Conservation (phyloP, 306 rosid species). For the Lotus japonicus region DNA sequence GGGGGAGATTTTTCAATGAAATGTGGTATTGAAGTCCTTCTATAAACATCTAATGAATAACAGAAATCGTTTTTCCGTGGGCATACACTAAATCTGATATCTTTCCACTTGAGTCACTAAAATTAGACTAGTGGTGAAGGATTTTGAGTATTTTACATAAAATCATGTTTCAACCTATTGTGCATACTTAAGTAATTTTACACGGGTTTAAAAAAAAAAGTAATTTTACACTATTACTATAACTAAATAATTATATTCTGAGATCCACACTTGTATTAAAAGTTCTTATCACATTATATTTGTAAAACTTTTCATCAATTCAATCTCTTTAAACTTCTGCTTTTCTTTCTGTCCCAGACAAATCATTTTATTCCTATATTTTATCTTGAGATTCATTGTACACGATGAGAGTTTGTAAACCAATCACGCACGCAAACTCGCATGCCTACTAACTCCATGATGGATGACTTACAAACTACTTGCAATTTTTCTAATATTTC, state of each 20-base stretch:
- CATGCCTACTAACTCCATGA: background rate
- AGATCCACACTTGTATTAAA: no score
- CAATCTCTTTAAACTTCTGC: no score
- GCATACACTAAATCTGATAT: background rate
- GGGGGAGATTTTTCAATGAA: background rate
- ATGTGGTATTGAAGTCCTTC: background rate
- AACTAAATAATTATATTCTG: no score
- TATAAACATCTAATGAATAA: background rate
- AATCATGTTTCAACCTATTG: no score
- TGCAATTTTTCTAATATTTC: background rate
- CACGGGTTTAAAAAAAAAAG: no score
- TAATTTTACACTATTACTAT: no score
- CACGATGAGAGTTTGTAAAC: background rate
- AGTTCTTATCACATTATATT: no score
- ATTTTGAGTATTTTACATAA: no score
- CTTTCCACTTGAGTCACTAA: no score
- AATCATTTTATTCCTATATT: background rate
- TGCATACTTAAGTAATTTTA: no score
- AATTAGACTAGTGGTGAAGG: no score
- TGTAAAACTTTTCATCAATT: no score
- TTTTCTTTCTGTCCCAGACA: background rate
- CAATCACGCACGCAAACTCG: conserved; percentile 5
- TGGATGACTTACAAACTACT: background rate
- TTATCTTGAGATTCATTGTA: background rate
- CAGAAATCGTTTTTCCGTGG: background rate